A percentile compares a stretch with the other conserved stretches of the same genome.
Evolutionary conservation across 2,329 filamentous ascomycete species (phyloP).

Genomic region (Colletotrichum graminicola): DNA sequence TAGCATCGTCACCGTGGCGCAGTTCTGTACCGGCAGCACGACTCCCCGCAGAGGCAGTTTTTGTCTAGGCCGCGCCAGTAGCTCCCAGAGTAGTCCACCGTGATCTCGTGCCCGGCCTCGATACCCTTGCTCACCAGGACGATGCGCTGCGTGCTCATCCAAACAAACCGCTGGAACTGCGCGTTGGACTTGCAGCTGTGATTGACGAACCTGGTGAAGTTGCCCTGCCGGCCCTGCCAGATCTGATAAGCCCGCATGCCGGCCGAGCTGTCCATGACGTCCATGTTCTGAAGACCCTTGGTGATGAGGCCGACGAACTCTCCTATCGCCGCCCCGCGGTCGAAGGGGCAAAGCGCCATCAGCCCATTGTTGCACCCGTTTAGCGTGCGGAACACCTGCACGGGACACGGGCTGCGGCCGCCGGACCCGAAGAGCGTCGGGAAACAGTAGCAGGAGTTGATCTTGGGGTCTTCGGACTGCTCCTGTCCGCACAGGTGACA

Average conservation of each 20-base stretch:
- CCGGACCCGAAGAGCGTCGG: constrained; percentile 61
- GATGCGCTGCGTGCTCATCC: constrained; percentile 66
- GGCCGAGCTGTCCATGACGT: constrained; percentile 65
- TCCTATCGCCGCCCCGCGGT: constrained; percentile 64
- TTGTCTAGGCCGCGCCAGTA: constrained; percentile 70
- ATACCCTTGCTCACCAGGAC: constrained; percentile 68
- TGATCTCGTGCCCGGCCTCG: constrained; percentile 65
- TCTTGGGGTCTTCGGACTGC: constrained; percentile 62
- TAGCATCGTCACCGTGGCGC: constrained; percentile 2
- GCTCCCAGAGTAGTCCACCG: constrained; percentile 69
- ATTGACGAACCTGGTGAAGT: constrained; percentile 71
- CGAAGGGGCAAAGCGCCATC: constrained; percentile 59
- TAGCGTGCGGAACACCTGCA: constrained; percentile 65
- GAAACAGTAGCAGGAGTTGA: constrained; percentile 66
- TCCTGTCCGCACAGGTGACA: constrained; percentile 60
- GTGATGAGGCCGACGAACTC: constrained; percentile 69
- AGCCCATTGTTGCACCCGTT: constrained; percentile 68
- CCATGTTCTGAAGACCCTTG: constrained; percentile 62
- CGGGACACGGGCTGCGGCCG: constrained; percentile 49
- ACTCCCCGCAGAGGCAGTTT: constrained; percentile 65
- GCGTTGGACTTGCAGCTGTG: constrained; percentile 70
- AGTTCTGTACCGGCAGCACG: constrained; percentile 61
- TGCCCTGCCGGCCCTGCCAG: constrained; percentile 67
- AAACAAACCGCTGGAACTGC: constrained; percentile 68
- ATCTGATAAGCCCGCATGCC: constrained; percentile 62